These are phyloP conservation scores for Dissophora ornata DNA, from an alignment of 192 early-diverging fungal genomes.

Conservation along the genomic window DNA sequence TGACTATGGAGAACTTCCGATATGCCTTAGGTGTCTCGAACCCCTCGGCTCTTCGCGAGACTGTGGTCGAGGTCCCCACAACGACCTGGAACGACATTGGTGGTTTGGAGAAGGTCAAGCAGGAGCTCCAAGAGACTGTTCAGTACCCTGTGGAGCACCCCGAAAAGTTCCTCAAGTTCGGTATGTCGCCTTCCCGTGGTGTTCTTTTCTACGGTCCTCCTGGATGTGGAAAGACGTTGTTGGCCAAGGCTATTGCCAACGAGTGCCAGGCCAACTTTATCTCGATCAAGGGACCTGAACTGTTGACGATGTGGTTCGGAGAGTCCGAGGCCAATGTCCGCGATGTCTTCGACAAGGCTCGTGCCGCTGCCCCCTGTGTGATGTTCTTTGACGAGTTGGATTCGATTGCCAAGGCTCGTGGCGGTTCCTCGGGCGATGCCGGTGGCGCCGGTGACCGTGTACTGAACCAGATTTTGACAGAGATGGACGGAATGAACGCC, in stretches of 20 bases:
- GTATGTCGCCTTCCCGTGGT: slow-evolving; percentile 97
- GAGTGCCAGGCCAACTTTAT: slow-evolving; percentile 99
- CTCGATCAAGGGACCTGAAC: slow-evolving; percentile 98
- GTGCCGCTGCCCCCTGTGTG: slow-evolving; percentile 97
- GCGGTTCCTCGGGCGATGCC: slow-evolving; percentile 73
- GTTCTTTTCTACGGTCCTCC: slow-evolving; percentile 99
- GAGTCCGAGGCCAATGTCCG: slow-evolving; percentile 99
- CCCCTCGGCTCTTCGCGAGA: slow-evolving; percentile 98
- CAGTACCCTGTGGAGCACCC: slow-evolving; percentile 99
- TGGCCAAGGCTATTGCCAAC: slow-evolving; percentile 99
- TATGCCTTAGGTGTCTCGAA: slow-evolving; percentile 94
- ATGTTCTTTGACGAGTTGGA: slow-evolving; percentile 99
- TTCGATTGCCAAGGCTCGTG: slow-evolving; percentile 97
- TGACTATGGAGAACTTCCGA: slow-evolving; percentile 99
- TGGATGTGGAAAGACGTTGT: slow-evolving; percentile 97
- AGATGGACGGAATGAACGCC: slow-evolving; percentile 99
- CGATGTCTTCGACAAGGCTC: slow-evolving; percentile 99
- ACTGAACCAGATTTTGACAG: slow-evolving; percentile 98
- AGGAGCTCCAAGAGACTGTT: slow-evolving; percentile 97
- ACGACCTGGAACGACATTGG: slow-evolving; percentile 97
- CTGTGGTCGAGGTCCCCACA: slow-evolving; percentile 96
- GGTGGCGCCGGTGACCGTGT: slow-evolving; percentile 96
- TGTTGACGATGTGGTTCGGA: slow-evolving; percentile 99
- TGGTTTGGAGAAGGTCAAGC: slow-evolving; percentile 98
- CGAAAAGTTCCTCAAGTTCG: slow-evolving; percentile 99